Conservation (phyloP, 2,329 filamentous ascomycete species). For the Trichothecium roseum region DNA sequence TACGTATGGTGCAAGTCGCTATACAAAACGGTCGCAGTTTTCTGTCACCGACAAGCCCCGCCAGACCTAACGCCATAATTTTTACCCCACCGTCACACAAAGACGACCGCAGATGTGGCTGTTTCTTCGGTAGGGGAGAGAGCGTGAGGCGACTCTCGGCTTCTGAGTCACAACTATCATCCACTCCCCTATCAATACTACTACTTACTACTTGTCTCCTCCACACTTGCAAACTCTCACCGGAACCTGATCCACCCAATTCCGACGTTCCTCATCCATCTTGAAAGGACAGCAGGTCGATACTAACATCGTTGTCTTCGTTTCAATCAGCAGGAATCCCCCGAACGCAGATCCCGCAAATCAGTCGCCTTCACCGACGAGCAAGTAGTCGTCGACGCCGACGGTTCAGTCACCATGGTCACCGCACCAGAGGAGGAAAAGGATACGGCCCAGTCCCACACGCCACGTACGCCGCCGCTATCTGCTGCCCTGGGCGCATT, state of each 20-base stretch:
- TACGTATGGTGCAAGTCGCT: too few species aligned
- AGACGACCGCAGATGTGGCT: not conserved
- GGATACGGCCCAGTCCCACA: slow-evolving; percentile 72
- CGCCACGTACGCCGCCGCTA: slow-evolving; percentile 53
- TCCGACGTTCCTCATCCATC: slow-evolving; percentile 1
- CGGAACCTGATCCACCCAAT: slow-evolving; percentile 1
- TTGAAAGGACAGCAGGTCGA: slow-evolving; percentile 7
- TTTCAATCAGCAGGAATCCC: slow-evolving; percentile 11
- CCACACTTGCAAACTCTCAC: slow-evolving; percentile 4
- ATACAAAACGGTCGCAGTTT: not conserved
- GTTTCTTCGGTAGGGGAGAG: not conserved
- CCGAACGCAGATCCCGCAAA: slow-evolving; percentile 70
- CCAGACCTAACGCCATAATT: slow-evolving; percentile 3
- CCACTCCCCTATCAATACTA: not conserved
- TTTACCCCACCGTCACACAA: slow-evolving; percentile 6
- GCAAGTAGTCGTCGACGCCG: slow-evolving; percentile 75
- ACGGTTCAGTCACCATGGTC: slow-evolving; percentile 73
- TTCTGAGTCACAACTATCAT: slow-evolving; percentile 3
- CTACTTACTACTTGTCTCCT: slow-evolving; percentile 2
- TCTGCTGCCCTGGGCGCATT: slow-evolving; percentile 44
- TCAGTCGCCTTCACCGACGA: slow-evolving; percentile 90
- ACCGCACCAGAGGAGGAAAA: slow-evolving; percentile 66
- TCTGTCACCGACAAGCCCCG: not conserved
- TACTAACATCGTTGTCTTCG: slow-evolving; percentile 6
- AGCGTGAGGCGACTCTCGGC: not conserved